Evolutionary conservation across 2,329 filamentous ascomycete genomes (phyloP).

Genomic region (Beauveria australis): DNA sequence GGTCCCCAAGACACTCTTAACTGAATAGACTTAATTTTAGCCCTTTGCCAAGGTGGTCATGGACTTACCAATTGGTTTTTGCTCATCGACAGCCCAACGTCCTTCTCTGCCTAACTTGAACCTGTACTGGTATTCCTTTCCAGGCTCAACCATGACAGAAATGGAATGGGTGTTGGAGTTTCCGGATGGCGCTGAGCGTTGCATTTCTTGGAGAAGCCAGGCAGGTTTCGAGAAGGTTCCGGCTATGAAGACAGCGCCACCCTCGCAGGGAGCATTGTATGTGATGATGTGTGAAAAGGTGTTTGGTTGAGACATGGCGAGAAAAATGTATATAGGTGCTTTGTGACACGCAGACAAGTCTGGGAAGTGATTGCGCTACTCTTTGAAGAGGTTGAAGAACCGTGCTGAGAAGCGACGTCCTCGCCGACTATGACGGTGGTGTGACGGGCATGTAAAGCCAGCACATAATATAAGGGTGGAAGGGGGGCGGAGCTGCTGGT

Average conservation of each 20-base stretch:
- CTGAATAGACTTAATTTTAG: neutral
- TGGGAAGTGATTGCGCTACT: neutral
- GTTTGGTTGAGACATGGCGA: neutral
- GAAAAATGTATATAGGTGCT: neutral
- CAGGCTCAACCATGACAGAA: conserved; percentile 44
- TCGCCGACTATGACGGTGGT: neutral
- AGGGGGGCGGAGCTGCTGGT: neutral
- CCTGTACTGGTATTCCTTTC: conserved; percentile 64
- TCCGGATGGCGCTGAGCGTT: conserved; percentile 34
- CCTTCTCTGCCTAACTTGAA: conserved; percentile 59
- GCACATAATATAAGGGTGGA: neutral
- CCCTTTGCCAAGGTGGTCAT: neutral
- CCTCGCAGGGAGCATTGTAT: conserved; percentile 26
- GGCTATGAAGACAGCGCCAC: conserved; percentile 61
- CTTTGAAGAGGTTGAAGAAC: neutral
- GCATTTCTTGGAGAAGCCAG: conserved; percentile 64
- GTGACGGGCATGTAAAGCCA: neutral
- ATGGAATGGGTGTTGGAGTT: conserved; percentile 52
- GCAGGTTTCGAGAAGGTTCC: conserved; percentile 58
- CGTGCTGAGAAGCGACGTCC: neutral
- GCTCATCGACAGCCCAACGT: conserved; percentile 64
- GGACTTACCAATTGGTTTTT: conserved; percentile 47
- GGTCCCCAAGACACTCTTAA: conserved; percentile 6
- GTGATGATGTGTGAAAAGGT: neutral
- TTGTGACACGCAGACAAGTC: neutral